A percentile compares a stretch with the other conserved stretches of the same genome.
Evolutionary conservation across 768 basidiomycete species (phyloP).

Genomic region (Hygrocybe coccinea): DNA sequence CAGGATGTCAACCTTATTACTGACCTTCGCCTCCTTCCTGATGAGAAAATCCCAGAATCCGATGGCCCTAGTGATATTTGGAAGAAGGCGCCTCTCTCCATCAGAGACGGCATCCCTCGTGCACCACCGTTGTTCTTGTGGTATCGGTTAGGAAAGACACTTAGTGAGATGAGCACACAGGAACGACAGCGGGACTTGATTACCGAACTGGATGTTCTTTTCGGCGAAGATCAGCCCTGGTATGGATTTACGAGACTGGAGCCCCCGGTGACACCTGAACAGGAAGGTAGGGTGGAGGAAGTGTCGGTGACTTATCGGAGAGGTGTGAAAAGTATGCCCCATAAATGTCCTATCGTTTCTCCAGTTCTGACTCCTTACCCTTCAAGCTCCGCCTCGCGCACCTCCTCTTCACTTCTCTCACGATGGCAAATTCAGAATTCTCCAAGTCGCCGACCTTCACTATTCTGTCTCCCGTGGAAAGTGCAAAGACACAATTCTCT

Average conservation of each 20-base stretch:
- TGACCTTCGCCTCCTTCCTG: constrained; percentile 60
- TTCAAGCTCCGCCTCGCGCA: constrained; percentile 60
- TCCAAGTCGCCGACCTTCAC: constrained; percentile 92
- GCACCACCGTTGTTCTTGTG: constrained; percentile 64
- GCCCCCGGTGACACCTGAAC: constrained; percentile 49
- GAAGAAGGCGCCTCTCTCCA: constrained; percentile 57
- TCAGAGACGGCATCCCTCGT: constrained; percentile 58
- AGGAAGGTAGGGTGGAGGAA: constrained; percentile 39
- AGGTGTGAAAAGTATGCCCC: constrained; percentile 64
- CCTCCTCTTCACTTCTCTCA: constrained; percentile 77
- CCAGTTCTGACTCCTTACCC: constrained; percentile 1
- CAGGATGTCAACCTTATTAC: constrained; percentile 77
- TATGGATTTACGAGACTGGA: constrained; percentile 78
- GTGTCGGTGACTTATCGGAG: constrained; percentile 65
- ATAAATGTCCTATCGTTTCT: neutral
- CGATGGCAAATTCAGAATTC: constrained; percentile 81
- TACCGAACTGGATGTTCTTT: constrained; percentile 89
- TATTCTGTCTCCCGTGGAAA: constrained; percentile 75
- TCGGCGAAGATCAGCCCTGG: constrained; percentile 79
- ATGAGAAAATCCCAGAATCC: constrained; percentile 46
- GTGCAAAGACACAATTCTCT: constrained; percentile 70
- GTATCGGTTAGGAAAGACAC: constrained; percentile 69
- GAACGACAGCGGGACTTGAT: constrained; percentile 57
- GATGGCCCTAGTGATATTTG: constrained; percentile 41
- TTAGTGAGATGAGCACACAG: constrained; percentile 52